Conservation (phyloP, 192 early-diverging fungal genomes). For the Fimicolochytrium jonesii region DNA sequence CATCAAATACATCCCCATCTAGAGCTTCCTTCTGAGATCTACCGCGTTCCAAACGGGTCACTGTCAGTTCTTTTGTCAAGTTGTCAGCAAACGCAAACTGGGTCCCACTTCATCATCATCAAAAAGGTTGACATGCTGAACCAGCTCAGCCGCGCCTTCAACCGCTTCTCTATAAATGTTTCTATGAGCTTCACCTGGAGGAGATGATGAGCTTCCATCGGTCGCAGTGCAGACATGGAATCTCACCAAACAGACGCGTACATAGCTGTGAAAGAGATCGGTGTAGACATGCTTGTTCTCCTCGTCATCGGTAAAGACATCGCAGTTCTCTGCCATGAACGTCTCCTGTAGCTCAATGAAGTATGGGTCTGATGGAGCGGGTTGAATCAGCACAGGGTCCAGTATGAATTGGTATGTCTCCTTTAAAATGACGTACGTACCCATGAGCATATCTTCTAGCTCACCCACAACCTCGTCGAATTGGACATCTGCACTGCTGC, state of each 20-base stretch:
- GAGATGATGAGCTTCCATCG: no score
- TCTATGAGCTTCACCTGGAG: constrained; percentile 29
- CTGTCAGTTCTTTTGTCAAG: no score
- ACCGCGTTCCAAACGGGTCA: no score
- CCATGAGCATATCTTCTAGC: constrained; percentile 51
- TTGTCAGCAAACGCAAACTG: no score
- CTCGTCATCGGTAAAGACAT: constrained; percentile 40
- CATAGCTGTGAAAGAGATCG: constrained; percentile 49
- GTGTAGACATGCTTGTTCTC: constrained; percentile 59
- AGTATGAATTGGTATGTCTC: no score
- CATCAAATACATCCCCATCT: constrained; percentile 56
- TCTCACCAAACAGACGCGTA: no score
- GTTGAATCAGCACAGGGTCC: no score
- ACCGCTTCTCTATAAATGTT: constrained; percentile 34
- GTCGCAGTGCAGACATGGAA: no score
- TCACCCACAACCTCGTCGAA: constrained; percentile 47
- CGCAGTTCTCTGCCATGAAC: constrained; percentile 39
- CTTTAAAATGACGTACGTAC: no score
- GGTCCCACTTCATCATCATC: constrained; percentile 36
- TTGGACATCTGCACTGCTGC: constrained; percentile 25
- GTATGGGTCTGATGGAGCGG: constrained; percentile 1
- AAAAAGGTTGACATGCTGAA: constrained; percentile 48
- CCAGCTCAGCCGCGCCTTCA: constrained; percentile 28
- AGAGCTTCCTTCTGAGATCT: neutral
- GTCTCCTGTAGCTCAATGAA: constrained; percentile 17